These are phyloP conservation scores for Cadophora sp. DNA, from an alignment of 2,329 filamentous ascomycete genomes.

Conservation along the genomic window DNA sequence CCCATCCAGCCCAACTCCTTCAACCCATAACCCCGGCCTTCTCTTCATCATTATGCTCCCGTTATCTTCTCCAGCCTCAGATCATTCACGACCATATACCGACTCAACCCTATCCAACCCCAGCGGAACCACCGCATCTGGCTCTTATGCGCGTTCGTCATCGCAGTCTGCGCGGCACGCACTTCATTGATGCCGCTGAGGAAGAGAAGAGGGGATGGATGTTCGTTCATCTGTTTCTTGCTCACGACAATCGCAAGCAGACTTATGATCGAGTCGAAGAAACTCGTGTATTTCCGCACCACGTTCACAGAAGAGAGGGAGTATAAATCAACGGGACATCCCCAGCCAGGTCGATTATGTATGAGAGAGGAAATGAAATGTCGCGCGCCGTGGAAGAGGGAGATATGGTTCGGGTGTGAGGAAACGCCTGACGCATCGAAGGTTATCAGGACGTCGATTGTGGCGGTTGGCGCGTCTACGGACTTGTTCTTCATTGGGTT, in stretches of 20 bases:
- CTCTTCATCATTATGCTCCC: constrained; percentile 2
- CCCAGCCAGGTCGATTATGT: constrained; percentile 66
- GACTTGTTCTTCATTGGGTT: constrained; percentile 41
- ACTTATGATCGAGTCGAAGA: constrained; percentile 79
- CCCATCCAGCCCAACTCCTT: not conserved
- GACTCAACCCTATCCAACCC: constrained; percentile 88
- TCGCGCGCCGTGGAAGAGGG: constrained; percentile 82
- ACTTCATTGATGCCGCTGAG: constrained; percentile 70
- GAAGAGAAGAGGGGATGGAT: constrained; percentile 69
- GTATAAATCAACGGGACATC: constrained; percentile 82
- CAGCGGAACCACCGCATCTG: constrained; percentile 99
- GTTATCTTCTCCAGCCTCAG: constrained; percentile 64
- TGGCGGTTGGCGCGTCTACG: constrained; percentile 51
- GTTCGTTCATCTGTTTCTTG: constrained; percentile 50
- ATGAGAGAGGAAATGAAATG: constrained; percentile 74
- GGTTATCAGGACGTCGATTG: constrained; percentile 71
- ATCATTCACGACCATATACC: constrained; percentile 97
- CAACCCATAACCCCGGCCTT: not conserved
- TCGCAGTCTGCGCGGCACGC: constrained; percentile 78
- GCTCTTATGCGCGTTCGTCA: constrained; percentile 88
- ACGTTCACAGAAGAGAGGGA: constrained; percentile 78
- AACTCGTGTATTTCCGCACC: constrained; percentile 78
- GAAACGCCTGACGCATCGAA: constrained; percentile 88
- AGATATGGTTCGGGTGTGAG: constrained; percentile 91
- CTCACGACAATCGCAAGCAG: constrained; percentile 61